phyloP scores from a whole-genome alignment of 164 flowering plant genomes.

The Hamamelis virginiana region DNA sequence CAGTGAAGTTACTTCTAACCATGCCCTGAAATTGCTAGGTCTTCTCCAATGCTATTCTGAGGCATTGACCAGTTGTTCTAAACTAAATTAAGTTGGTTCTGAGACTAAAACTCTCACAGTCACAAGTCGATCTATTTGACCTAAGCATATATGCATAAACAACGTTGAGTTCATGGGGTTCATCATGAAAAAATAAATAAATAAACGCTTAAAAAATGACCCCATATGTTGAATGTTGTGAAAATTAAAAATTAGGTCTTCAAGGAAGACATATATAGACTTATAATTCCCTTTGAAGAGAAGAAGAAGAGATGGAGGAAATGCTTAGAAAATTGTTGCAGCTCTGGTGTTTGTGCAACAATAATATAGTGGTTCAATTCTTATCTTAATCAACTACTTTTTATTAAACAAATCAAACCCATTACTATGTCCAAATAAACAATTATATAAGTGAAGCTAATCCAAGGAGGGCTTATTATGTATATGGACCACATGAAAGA shows the following conservation, averaged over 20 bases:
- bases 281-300: constrained; percentile 32
- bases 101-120: neutral
- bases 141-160: constrained; percentile 1
- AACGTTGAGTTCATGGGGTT: constrained; percentile 29
- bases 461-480: constrained; percentile 15
- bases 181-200: neutral
- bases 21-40: neutral
- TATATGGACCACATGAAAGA: constrained; percentile 41
- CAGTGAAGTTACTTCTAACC: no score
- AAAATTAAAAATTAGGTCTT: constrained; percentile 18
- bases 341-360: constrained; percentile 12
- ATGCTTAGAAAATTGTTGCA: constrained; percentile 15
- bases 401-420: constrained; percentile 39
- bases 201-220: neutral
- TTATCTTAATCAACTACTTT: constrained; percentile 40
- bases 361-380: constrained; percentile 18
- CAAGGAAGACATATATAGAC: constrained; percentile 27
- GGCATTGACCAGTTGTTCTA: neutral
- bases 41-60: neutral
- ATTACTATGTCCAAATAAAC: constrained; percentile 36
- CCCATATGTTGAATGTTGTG: constrained; percentile 23
- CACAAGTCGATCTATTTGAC: no score
- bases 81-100: no score
- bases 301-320: constrained; percentile 12
- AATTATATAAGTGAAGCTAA: constrained; percentile 31